Percentiles rank a stretch among this genome's conserved stretches.
These are phyloP conservation scores for Cladorrhinum samala DNA, from an alignment of 495 filamentous ascomycete species.

Conservation along the genomic window DNA sequence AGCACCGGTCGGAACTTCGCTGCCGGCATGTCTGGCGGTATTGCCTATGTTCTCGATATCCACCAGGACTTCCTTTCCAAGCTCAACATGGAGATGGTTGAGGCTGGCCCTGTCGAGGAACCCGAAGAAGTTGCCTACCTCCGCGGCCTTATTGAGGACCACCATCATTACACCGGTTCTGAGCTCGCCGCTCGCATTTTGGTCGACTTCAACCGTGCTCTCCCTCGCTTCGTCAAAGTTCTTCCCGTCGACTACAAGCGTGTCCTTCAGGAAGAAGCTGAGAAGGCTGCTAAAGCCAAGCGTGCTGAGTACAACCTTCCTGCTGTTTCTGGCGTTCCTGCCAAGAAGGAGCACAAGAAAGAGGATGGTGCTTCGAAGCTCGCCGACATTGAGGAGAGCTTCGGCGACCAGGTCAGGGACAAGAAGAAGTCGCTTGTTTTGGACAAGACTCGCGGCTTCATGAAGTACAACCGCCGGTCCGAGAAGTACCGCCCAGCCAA, in stretches of 20 bases:
- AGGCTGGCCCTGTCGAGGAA: constrained; percentile 81
- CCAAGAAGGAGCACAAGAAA: constrained; percentile 49
- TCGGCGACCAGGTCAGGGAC: constrained; percentile 77
- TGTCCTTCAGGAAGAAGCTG: constrained; percentile 77
- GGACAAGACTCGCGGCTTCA: constrained; percentile 97
- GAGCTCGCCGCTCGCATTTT: constrained; percentile 93
- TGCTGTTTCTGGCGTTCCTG: constrained; percentile 54
- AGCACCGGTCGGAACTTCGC: constrained; percentile 98
- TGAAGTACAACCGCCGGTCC: constrained; percentile 91
- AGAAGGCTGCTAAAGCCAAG: constrained; percentile 79
- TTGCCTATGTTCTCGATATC: constrained; percentile 94
- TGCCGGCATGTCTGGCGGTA: constrained; percentile 98
- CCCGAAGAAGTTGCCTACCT: constrained; percentile 89
- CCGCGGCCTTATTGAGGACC: constrained; percentile 91
- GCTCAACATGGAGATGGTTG: constrained; percentile 98
- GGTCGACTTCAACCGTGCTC: constrained; percentile 92
- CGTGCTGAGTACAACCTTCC: constrained; percentile 75
- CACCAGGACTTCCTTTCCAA: constrained; percentile 87
- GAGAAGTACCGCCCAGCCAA: constrained; percentile 92
- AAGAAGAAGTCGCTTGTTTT: constrained; percentile 94
- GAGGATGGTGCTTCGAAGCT: constrained; percentile 74
- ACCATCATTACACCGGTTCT: constrained; percentile 98
- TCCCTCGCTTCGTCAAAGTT: constrained; percentile 90
- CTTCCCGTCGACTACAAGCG: constrained; percentile 97
- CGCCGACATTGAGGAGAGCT: constrained; percentile 90